A percentile compares a stretch with the other conserved stretches of the same genome.
Conservation (phyloP, 257 asterid genomes). For the Gentiana straminea region DNA sequence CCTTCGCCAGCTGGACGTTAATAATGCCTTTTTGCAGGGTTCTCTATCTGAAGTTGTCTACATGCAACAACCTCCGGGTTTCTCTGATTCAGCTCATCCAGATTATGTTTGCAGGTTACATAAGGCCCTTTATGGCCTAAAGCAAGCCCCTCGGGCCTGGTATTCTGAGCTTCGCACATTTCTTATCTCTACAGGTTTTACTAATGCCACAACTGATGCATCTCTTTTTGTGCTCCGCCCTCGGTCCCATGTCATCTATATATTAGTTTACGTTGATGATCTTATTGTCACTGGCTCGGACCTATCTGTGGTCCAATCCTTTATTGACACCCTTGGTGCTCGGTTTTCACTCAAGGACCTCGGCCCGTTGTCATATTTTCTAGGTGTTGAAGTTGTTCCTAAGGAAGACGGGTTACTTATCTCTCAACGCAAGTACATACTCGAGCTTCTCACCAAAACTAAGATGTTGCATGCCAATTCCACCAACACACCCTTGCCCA, state of each 20-base stretch:
- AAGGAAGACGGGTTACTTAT: not conserved
- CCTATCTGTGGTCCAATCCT: not conserved
- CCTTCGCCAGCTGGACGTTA: no score
- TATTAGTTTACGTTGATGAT: no score
- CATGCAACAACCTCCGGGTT: not conserved
- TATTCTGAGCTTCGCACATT: not conserved
- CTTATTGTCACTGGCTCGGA: not conserved
- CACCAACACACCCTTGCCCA: not conserved
- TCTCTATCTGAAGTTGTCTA: not conserved
- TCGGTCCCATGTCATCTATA: not conserved
- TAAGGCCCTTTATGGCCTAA: conserved; percentile 1
- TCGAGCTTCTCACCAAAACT: not conserved
- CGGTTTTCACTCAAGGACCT: not conserved
- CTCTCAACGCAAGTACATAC: not conserved
- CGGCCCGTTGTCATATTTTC: not conserved
- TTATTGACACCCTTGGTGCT: not conserved
- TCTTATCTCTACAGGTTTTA: not conserved
- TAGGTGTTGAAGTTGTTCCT: not conserved
- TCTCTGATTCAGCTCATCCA: not conserved
- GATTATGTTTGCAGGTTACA: not conserved
- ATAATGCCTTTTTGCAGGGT: no score
- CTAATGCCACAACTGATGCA: not conserved
- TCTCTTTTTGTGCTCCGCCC: not conserved
- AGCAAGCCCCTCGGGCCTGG: conserved; percentile 1
- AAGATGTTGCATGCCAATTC: not conserved